Evolutionary conservation across 768 basidiomycete genomes (phyloP).

Genomic region (Clitopilus hobsonii): DNA sequence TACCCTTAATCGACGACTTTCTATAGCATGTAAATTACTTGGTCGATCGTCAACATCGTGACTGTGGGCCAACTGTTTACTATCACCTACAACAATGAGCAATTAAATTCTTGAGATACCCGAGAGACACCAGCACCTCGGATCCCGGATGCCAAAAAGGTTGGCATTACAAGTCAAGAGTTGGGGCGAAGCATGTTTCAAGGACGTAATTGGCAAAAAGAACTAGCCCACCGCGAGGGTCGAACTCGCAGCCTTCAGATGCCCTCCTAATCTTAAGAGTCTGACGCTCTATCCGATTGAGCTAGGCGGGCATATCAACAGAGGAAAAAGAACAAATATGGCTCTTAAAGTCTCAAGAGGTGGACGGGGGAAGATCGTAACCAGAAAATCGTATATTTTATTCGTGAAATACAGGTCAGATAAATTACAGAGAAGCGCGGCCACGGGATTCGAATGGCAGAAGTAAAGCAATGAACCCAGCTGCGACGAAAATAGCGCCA

Average conservation of each 20-base stretch:
- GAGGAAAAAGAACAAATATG: neutral
- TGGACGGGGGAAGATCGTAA: too few species aligned
- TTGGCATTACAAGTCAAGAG: too few species aligned
- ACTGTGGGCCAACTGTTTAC: too few species aligned
- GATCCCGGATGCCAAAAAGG: too few species aligned
- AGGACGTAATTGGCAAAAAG: neutral
- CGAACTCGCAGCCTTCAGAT: conserved; percentile 87
- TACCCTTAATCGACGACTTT: too few species aligned
- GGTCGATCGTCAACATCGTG: too few species aligned
- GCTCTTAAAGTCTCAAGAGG: neutral
- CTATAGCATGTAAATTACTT: too few species aligned
- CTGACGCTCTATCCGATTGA: conserved; percentile 66
- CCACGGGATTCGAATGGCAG: conserved; percentile 75
- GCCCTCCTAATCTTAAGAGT: conserved; percentile 29
- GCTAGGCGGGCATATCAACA: conserved; percentile 45
- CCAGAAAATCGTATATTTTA: too few species aligned
- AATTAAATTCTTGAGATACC: too few species aligned
- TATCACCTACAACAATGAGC: too few species aligned
- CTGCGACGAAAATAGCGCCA: conserved; percentile 56
- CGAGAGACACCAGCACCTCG: too few species aligned
- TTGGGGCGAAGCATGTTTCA: too few species aligned
- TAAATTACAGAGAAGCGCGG: conserved; percentile 56
- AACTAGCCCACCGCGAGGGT: conserved; percentile 78
- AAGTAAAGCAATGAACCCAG: conserved; percentile 54
- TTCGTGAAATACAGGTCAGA: neutral